Evolutionary conservation across 441 rosid genomes (phyloP).

Genomic region (Brassica balearica): DNA sequence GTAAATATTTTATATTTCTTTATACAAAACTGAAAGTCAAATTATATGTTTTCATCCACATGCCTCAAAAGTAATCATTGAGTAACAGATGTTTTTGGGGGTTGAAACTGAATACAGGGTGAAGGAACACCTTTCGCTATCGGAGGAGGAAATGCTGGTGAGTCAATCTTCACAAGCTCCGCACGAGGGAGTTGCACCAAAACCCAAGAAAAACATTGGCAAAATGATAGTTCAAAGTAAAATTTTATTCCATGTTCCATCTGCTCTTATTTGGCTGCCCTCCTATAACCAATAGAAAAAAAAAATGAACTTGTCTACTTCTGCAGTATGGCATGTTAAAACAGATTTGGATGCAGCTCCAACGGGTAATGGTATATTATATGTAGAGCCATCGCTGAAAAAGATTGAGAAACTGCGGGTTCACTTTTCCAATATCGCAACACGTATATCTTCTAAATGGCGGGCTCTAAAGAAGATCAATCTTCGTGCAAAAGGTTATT

Average conservation of each 20-base stretch:
- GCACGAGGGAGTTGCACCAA: constrained; percentile 61
- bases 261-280: constrained; percentile 29
- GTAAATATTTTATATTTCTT: too few relatives aligned
- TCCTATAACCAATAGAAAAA: constrained; percentile 16
- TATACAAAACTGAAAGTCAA: too few relatives aligned
- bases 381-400: constrained; percentile 39
- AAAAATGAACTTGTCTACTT: constrained; percentile 36
- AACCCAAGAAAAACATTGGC: too few relatives aligned
- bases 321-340: constrained; percentile 86
- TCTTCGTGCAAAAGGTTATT: constrained; percentile 74
- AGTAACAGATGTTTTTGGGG: too few relatives aligned
- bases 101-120: constrained; percentile 51
- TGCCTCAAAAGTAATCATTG: too few relatives aligned
- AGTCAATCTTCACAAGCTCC: constrained; percentile 74
- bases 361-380: constrained; percentile 51
- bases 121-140: constrained; percentile 82
- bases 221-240: constrained; percentile 79
- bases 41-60: too few relatives aligned
- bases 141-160: constrained; percentile 89
- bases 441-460: constrained; percentile 71
- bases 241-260: not conserved
- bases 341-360: constrained; percentile 73
- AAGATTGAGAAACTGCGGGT: constrained; percentile 59
- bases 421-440: constrained; percentile 67
- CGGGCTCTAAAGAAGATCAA: constrained; percentile 66